Percentiles rank a stretch among this genome's conserved stretches.
These are phyloP conservation scores for Anacardium occidentale DNA, from an alignment of 345 rosid species.

Conservation along the genomic window DNA sequence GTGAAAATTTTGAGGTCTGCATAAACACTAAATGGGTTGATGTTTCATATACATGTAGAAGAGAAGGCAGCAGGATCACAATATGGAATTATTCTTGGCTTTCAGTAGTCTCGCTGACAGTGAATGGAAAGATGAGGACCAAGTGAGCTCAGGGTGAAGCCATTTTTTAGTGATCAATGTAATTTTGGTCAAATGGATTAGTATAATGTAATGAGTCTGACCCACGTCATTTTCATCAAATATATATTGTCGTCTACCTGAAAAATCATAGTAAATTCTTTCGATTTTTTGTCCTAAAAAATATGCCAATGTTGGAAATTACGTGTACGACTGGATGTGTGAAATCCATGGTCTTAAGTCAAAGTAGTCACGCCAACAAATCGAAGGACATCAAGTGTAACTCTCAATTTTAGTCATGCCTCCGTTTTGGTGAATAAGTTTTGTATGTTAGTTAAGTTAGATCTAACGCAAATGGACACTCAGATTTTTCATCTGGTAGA, in stretches of 20 bases:
- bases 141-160: slow-evolving; percentile 14
- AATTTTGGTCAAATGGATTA: slow-evolving; percentile 20
- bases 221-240: slow-evolving; percentile 18
- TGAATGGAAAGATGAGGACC: slow-evolving; percentile 20
- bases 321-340: neutral
- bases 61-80: slow-evolving; percentile 8
- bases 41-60: slow-evolving; percentile 20
- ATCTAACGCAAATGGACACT: no score
- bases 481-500: no score
- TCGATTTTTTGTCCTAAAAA: neutral
- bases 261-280: slow-evolving; percentile 16
- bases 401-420: no score
- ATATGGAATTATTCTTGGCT: slow-evolving; percentile 19
- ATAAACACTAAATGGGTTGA: slow-evolving; percentile 18
- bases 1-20: slow-evolving; percentile 19
- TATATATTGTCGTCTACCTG: slow-evolving; percentile 18
- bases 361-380: no score
- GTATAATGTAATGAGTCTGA: slow-evolving; percentile 33
- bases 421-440: no score
- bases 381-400: no score
- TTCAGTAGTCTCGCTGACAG: slow-evolving; percentile 20
- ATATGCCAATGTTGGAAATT: neutral
- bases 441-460: no score
- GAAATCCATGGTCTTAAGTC: no score
- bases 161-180: slow-evolving; percentile 24